Conservation (phyloP, 257 asterid species). For the Jasminum sambac region DNA sequence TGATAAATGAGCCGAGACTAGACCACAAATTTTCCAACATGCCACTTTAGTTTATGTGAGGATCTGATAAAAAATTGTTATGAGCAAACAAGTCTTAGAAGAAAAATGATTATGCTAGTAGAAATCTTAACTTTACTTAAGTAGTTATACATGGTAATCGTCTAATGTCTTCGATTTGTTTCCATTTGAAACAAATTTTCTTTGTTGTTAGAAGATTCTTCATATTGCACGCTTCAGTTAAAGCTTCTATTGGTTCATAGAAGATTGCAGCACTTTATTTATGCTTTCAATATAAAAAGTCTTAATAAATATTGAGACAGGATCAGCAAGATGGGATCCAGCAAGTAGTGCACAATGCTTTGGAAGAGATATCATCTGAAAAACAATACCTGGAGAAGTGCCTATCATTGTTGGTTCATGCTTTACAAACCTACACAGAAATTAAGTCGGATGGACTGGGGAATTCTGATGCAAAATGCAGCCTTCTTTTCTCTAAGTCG, state of each 20-base stretch:
- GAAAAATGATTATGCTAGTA: constrained; percentile 13
- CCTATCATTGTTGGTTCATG: constrained; percentile 56
- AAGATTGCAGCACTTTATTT: constrained; percentile 3
- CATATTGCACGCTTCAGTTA: constrained; percentile 11
- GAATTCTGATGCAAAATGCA: constrained; percentile 39
- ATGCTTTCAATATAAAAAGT: constrained; percentile 20
- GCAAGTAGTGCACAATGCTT: constrained; percentile 61
- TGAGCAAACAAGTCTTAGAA: not conserved
- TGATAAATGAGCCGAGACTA: constrained; percentile 6
- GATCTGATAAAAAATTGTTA: not conserved
- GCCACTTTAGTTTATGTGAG: not conserved
- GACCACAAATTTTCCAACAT: not conserved
- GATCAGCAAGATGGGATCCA: constrained; percentile 60
- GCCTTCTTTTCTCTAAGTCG: constrained; percentile 63
- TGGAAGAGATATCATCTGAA: constrained; percentile 77
- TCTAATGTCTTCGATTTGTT: not conserved
- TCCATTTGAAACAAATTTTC: not conserved
- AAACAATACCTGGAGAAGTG: constrained; percentile 81
- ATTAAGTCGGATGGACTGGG: constrained; percentile 36
- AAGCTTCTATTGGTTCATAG: constrained; percentile 18
- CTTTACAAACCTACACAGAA: constrained; percentile 54
- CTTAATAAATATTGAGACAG: constrained; percentile 37
- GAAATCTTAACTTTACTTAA: constrained; percentile 5
- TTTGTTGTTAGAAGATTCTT: not conserved
- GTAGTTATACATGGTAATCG: constrained; percentile 5